Evolutionary conservation across 305 asterid species (phyloP).

Genomic region (Solanum aculeatissimum): DNA sequence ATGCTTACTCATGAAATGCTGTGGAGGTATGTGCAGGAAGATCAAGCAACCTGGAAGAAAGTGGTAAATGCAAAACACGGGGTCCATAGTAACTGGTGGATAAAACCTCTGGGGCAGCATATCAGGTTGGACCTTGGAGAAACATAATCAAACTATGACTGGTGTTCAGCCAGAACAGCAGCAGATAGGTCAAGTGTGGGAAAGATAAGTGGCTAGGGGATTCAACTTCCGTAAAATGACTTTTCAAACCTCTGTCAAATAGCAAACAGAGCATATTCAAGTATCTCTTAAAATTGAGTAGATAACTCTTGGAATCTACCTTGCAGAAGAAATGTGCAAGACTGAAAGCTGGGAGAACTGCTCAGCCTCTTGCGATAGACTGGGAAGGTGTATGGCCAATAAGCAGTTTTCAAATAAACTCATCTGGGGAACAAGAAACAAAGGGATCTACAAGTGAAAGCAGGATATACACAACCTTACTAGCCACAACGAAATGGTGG

Average conservation of each 20-base stretch:
- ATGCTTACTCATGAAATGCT: no score
- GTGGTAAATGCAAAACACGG: no score
- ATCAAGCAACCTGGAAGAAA: no score
- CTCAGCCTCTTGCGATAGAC: not conserved
- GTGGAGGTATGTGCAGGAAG: no score
- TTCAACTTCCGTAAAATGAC: not conserved
- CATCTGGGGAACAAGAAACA: not conserved
- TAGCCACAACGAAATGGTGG: not conserved
- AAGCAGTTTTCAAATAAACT: not conserved
- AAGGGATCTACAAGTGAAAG: not conserved
- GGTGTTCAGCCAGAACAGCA: no score
- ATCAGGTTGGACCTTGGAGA: no score
- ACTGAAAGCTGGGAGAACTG: not conserved
- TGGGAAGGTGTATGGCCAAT: not conserved
- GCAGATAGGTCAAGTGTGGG: not conserved
- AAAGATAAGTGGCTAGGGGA: not conserved
- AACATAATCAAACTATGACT: no score
- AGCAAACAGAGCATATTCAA: not conserved
- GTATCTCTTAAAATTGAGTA: not conserved
- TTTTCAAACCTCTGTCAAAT: not conserved
- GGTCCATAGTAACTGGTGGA: no score
- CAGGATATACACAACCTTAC: not conserved
- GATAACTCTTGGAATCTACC: no score
- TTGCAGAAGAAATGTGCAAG: not conserved
- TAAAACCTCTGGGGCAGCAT: no score